phyloP scores from a whole-genome alignment of 2,329 filamentous ascomycete species.

The Colletotrichum camelliae region DNA sequence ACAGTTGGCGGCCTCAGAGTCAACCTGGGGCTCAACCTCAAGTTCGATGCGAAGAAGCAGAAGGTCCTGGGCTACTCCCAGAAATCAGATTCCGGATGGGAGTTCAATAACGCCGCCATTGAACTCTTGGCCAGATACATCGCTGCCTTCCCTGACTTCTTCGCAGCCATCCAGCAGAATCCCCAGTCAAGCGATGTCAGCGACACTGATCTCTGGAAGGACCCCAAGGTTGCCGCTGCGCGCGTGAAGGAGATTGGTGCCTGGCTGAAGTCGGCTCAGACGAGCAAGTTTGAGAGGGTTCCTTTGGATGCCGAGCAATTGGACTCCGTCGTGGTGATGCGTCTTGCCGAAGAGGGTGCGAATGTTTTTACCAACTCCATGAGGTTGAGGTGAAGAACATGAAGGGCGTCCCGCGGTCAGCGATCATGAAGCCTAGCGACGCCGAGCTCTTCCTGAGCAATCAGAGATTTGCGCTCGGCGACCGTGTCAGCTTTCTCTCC shows the following conservation, averaged over 20 bases:
- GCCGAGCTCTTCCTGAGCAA: constrained; percentile 91
- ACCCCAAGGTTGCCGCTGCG: constrained; percentile 70
- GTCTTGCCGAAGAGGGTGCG: constrained; percentile 80
- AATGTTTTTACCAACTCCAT: constrained; percentile 56
- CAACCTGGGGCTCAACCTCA: constrained; percentile 93
- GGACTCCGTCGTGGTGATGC: constrained; percentile 85
- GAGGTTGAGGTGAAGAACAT: constrained; percentile 71
- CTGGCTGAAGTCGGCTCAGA: constrained; percentile 92
- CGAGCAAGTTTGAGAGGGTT: constrained; percentile 93
- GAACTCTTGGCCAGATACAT: constrained; percentile 87
- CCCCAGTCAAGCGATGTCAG: constrained; percentile 84
- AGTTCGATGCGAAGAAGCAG: constrained; percentile 93
- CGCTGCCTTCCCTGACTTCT: constrained; percentile 93
- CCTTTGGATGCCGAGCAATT: constrained; percentile 95
- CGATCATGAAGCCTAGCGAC: constrained; percentile 90
- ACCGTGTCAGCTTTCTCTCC: constrained; percentile 91
- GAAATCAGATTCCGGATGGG: constrained; percentile 87
- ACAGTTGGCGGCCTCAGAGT: constrained; percentile 79
- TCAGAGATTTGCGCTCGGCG: constrained; percentile 83
- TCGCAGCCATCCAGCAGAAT: constrained; percentile 84
- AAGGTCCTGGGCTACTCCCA: constrained; percentile 97
- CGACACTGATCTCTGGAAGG: constrained; percentile 86
- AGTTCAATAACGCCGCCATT: constrained; percentile 88
- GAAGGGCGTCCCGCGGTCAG: constrained; percentile 82
- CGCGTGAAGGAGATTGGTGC: constrained; percentile 93